Conservation (phyloP, 768 basidiomycete species). For the Russula ochroleuca region DNA sequence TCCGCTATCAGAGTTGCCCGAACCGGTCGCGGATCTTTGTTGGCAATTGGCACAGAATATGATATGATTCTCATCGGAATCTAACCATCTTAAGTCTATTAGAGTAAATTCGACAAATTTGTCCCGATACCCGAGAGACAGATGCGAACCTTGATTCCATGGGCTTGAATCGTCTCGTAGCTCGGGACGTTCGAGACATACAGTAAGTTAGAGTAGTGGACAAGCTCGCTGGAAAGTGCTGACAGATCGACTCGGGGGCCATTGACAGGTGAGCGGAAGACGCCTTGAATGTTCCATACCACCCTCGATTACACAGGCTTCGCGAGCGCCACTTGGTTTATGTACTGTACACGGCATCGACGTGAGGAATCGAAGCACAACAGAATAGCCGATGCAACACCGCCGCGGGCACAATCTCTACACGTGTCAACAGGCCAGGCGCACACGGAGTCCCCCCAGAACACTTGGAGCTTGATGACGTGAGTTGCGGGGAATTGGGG, state of each 20-base stretch:
- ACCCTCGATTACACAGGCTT: not conserved
- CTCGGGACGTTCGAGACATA: not conserved
- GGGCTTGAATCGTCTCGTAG: too few species aligned
- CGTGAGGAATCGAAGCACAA: constrained; percentile 21
- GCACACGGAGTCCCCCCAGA: not conserved
- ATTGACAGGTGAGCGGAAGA: not conserved
- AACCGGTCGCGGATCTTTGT: not conserved
- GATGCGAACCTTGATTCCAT: not conserved
- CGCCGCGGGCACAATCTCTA: constrained; percentile 1
- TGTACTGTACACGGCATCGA: constrained; percentile 9
- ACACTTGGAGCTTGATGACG: not conserved
- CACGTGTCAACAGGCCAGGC: constrained; percentile 9
- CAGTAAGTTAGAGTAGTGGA: not conserved
- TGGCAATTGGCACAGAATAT: not conserved
- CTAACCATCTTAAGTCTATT: not conserved
- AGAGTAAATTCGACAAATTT: not conserved
- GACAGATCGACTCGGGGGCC: not conserved
- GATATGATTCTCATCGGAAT: not conserved
- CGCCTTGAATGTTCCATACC: constrained; percentile 3
- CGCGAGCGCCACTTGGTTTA: constrained; percentile 11
- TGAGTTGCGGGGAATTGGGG: not conserved
- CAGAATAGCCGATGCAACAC: constrained; percentile 9
- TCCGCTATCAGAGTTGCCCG: not conserved
- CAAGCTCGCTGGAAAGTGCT: not conserved
- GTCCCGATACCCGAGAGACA: not conserved